phyloP scores from a whole-genome alignment of 768 basidiomycete genomes.

The Russula ochroleuca region DNA sequence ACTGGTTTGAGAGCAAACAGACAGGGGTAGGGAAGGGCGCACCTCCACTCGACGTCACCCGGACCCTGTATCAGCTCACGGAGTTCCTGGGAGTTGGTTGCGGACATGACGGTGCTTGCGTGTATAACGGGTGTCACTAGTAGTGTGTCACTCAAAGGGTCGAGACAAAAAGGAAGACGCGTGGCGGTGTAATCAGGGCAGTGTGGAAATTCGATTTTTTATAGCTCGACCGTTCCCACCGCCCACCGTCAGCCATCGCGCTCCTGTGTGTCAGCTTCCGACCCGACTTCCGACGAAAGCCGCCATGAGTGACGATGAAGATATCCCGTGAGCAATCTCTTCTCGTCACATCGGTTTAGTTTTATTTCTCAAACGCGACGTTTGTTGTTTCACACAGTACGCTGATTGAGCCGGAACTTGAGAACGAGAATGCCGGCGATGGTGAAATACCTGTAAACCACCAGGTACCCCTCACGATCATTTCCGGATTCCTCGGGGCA shows the following conservation, averaged over 20 bases:
- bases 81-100: slow-evolving; percentile 33
- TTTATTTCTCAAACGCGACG: background rate
- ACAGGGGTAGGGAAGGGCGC: slow-evolving; percentile 29
- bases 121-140: background rate
- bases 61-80: slow-evolving; percentile 71
- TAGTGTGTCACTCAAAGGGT: background rate
- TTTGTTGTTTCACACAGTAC: slow-evolving; percentile 6
- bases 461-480: slow-evolving; percentile 83
- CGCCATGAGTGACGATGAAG: slow-evolving; percentile 23
- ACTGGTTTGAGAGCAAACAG: background rate
- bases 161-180: slow-evolving; percentile 1
- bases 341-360: background rate
- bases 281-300: background rate
- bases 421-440: background rate
- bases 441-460: slow-evolving; percentile 13
- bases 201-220: background rate
- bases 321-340: slow-evolving; percentile 13
- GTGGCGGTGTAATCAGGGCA: background rate
- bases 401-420: slow-evolving; percentile 10
- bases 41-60: slow-evolving; percentile 83
- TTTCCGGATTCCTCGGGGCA: slow-evolving; percentile 91
- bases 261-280: background rate
- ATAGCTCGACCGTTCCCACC: background rate
- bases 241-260: background rate
- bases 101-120: slow-evolving; percentile 9